These are phyloP conservation scores for Aspergillus puulaauensis DNA, from an alignment of 2,329 filamentous ascomycete genomes.

Conservation along the genomic window DNA sequence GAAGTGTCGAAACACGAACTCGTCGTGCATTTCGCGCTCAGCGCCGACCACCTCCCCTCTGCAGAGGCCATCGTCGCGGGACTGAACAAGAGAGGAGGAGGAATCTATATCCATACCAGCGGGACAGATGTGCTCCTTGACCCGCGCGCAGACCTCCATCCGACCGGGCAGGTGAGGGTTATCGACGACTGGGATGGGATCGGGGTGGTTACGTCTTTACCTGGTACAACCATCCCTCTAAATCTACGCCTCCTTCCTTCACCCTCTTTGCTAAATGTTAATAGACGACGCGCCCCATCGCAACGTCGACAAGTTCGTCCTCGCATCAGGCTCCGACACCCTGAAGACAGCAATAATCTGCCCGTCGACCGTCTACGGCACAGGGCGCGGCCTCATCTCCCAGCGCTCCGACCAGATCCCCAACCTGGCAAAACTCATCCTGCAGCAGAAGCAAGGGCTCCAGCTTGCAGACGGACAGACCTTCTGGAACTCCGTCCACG, in stretches of 20 bases:
- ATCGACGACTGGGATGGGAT: background rate
- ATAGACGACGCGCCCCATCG: background rate
- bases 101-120: background rate
- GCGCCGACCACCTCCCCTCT: background rate
- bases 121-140: background rate
- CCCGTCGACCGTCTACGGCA: background rate
- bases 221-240: background rate
- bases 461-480: background rate
- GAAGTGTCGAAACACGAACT: background rate
- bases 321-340: background rate
- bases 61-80: background rate
- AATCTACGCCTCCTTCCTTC: background rate
- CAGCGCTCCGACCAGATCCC: conserved; percentile 1
- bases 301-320: background rate
- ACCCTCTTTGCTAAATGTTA: background rate
- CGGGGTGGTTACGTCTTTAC: background rate
- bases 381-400: background rate
- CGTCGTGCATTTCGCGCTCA: background rate
- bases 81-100: background rate
- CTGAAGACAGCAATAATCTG: background rate
- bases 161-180: background rate
- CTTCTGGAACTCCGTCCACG: background rate
- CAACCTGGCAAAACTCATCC: background rate
- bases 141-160: background rate
- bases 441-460: background rate